Conservation (phyloP, 495 filamentous ascomycete species). For the Neurospora cerealis region DNA sequence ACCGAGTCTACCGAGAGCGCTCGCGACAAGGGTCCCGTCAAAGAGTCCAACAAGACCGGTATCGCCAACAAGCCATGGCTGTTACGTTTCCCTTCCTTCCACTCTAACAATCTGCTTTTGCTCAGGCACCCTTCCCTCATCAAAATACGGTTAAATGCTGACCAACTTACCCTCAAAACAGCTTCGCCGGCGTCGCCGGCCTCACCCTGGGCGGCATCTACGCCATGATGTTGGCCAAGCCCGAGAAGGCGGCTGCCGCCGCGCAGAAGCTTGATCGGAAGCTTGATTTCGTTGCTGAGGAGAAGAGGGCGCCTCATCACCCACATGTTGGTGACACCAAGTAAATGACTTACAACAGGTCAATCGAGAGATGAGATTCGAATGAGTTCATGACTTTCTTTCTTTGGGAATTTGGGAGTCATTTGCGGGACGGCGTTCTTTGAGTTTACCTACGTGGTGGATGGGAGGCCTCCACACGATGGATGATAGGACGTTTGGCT, state of each 20-base stretch:
- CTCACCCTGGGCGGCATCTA: not conserved
- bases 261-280: not conserved
- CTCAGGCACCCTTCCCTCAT: not conserved
- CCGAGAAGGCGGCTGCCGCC: not conserved
- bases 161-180: not conserved
- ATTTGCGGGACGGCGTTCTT: not conserved
- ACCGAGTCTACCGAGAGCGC: not conserved
- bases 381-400: not conserved
- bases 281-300: not conserved
- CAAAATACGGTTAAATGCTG: not conserved
- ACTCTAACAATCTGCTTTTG: not conserved
- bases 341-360: not conserved
- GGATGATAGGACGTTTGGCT: not conserved
- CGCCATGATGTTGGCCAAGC: not conserved
- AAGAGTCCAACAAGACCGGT: not conserved
- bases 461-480: not conserved
- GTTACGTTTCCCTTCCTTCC: not conserved
- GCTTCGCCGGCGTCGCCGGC: not conserved
- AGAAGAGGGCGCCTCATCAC: not conserved
- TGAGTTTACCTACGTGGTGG: not conserved
- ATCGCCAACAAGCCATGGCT: not conserved
- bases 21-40: not conserved
- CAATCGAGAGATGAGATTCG: not conserved
- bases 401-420: not conserved
- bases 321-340: not conserved